Evolutionary conservation across 108 stramenopile genomes (phyloP).

Genomic region (Cyclostephanos invisitatus): DNA sequence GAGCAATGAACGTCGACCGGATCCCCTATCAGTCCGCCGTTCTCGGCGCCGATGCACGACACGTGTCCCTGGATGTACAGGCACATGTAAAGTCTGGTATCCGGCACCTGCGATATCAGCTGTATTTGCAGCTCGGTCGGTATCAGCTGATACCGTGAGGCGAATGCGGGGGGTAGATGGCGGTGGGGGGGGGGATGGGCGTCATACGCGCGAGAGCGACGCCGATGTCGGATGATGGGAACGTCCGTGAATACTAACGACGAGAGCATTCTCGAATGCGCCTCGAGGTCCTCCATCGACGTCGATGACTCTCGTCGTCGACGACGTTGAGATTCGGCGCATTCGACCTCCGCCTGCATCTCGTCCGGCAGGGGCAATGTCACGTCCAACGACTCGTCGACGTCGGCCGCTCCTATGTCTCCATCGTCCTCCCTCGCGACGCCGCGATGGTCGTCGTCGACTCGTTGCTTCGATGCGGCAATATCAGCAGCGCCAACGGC

Average conservation of each 20-base stretch:
- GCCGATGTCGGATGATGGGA: background rate
- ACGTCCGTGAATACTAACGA: background rate
- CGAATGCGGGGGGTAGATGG: no score
- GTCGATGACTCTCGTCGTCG: no score
- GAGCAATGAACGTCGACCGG: conserved; percentile 31
- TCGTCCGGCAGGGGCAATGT: background rate
- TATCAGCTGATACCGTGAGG: conserved; percentile 5
- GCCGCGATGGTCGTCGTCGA: no score
- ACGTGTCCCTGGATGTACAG: conserved; percentile 22
- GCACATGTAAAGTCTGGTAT: conserved; percentile 18
- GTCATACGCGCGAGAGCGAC: no score
- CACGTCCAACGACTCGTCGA: background rate
- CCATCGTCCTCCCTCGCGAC: background rate
- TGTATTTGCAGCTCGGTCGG: conserved; percentile 6
- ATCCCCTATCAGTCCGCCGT: conserved; percentile 39
- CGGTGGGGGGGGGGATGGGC: background rate
- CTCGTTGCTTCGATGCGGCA: no score
- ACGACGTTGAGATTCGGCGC: no score
- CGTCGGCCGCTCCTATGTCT: background rate
- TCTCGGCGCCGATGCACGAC: conserved; percentile 34
- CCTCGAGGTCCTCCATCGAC: no score
- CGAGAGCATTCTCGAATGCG: background rate
- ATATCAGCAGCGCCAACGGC: no score
- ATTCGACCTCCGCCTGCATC: background rate
- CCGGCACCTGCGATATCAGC: conserved; percentile 1